A percentile compares a stretch with the other conserved stretches of the same genome.
Evolutionary conservation across 306 rosid genomes (phyloP).

Genomic region (Rosa lucieae): DNA sequence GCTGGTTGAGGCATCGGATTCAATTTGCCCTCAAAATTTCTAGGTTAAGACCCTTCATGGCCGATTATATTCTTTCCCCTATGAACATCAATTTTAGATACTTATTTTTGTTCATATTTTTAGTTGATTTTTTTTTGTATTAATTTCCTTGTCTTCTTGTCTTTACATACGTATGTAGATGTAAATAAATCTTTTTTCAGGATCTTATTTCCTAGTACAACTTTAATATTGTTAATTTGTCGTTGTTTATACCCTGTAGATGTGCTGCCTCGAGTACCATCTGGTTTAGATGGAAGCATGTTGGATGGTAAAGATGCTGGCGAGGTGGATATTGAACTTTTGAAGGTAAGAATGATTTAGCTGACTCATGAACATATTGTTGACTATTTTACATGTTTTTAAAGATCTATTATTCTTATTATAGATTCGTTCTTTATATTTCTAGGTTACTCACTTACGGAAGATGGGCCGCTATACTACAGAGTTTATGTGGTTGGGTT

Average conservation of each 20-base stretch:
- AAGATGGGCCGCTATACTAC: constrained; percentile 28
- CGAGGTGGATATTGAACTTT: constrained; percentile 30
- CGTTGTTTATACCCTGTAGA: constrained; percentile 31
- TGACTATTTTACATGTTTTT: neutral
- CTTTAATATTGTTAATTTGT: neutral
- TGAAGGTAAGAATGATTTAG: constrained; percentile 48
- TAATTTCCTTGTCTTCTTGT: neutral
- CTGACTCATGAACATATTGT: neutral
- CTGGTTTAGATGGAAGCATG: constrained; percentile 18
- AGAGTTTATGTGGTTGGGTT: constrained; percentile 71
- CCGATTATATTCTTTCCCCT: constrained; percentile 24
- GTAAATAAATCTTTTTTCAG: neutral
- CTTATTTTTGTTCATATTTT: neutral
- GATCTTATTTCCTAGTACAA: neutral
- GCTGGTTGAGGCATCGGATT: constrained; percentile 54
- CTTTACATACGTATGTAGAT: neutral
- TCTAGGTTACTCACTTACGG: constrained; percentile 46
- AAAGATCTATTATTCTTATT: neutral
- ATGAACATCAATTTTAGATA: neutral
- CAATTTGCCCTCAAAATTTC: constrained; percentile 41
- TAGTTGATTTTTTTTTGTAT: neutral
- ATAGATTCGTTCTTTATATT: neutral
- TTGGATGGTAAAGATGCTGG: constrained; percentile 30
- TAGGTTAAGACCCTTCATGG: constrained; percentile 50
- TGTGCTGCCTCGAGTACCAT: constrained; percentile 18